Evolutionary conservation across 2,329 filamentous ascomycete genomes (phyloP).

Genomic region (Grosmannia huntii): DNA sequence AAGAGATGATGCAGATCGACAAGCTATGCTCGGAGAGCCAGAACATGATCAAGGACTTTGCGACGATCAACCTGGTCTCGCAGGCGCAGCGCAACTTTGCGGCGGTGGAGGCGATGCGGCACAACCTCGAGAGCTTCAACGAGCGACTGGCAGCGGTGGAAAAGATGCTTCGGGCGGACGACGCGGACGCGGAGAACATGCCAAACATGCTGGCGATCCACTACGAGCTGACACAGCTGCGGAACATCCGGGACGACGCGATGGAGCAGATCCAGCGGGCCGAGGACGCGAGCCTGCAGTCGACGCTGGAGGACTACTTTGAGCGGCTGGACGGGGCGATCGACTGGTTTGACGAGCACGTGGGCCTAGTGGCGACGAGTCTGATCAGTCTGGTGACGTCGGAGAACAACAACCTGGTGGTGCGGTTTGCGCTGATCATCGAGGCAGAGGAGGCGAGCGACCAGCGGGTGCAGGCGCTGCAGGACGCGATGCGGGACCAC

Average conservation of each 20-base stretch:
- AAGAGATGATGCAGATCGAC: conserved; percentile 98
- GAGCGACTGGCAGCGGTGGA: conserved; percentile 65
- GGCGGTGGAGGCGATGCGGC: conserved; percentile 85
- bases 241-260: conserved; percentile 90
- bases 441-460: conserved; percentile 96
- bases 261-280: conserved; percentile 87
- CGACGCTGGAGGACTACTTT: conserved; percentile 84
- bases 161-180: conserved; percentile 67
- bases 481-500: conserved; percentile 91
- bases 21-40: conserved; percentile 94
- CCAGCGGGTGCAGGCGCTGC: conserved; percentile 75
- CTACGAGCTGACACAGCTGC: conserved; percentile 79
- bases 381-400: conserved; percentile 76
- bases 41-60: conserved; percentile 94
- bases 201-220: conserved; percentile 81
- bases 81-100: conserved; percentile 95
- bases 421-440: conserved; percentile 82
- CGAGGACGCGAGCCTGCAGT: conserved; percentile 59
- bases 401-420: conserved; percentile 80
- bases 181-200: conserved; percentile 77
- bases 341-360: conserved; percentile 90
- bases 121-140: conserved; percentile 78
- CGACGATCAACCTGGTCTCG: conserved; percentile 79
- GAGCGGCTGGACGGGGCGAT: conserved; percentile 73
- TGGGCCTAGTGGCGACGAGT: conserved; percentile 79